Base-by-base conservation (phyloP, 768 basidiomycete species). In the Paxillus involutus region DNA sequence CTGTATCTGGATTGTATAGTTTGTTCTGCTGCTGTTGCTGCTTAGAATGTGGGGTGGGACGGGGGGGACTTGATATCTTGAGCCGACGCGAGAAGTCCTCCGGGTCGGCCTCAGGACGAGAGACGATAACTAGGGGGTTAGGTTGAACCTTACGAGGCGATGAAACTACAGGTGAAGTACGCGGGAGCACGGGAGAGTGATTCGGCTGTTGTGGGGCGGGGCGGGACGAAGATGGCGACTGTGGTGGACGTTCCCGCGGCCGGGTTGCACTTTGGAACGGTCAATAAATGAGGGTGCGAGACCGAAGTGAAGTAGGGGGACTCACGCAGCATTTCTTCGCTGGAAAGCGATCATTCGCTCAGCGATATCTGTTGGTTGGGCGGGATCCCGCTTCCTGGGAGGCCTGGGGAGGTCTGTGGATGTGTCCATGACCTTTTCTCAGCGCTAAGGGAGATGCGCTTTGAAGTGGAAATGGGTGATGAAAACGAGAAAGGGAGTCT, bases 51-150 rank as follows among this genome's bases (percentile, higher is more conserved):
- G 71, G 63, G 56, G 67, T 64, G 21, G 73, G 56, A 55, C 76
- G 73, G 51, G 80, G 64, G 37, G 81, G 68, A 40, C 78, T 70
- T 6, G 88, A 88, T 17, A 90, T 86, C 67, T 80, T 85, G 62
- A 91, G 80, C 33, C 79, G 74, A 21, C 89, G 83, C 42, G 82
- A 84, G 65, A 91, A 91, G 49, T 89, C 88, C 59, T 85, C 86
- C 43, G 81, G 77, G 68, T 89, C 86, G 7, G 85, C 77, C 47
- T 88, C 84, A 35, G 67, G 53, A 47, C 71, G 72, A 48, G 74
- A 72, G 21, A 74, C 65, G 51, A 72, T 44, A 57, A 71, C 60
- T 47, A 73, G 70, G 42, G 74, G 65, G 41, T 64, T 52, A 57
- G 62, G 48, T 43, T 74, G 72, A 45, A 68, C 65, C 47, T 71